Evolutionary conservation across 2,329 filamentous ascomycete species (phyloP).

Genomic region (Fusarium marasasianum): DNA sequence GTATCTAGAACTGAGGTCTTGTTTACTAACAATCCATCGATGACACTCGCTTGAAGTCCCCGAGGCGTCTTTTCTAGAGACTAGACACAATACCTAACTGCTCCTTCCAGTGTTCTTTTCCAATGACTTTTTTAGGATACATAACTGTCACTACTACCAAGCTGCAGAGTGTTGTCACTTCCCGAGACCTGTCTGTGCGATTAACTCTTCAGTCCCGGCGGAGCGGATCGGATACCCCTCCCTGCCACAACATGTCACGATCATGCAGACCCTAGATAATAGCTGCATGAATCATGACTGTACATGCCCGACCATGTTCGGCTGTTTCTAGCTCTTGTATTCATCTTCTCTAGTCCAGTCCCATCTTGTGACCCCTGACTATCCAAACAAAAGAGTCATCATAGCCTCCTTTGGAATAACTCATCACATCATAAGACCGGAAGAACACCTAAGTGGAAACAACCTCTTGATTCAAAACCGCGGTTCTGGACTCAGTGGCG

Average conservation of each 20-base stretch:
- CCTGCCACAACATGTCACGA: slow-evolving; percentile 13
- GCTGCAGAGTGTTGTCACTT: not conserved
- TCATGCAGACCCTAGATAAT: not conserved
- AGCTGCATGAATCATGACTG: slow-evolving; percentile 2
- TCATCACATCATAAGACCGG: slow-evolving; percentile 5
- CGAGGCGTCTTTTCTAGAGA: not conserved
- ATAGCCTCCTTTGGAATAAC: not conserved
- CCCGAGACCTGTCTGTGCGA: not conserved
- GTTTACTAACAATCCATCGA: not conserved
- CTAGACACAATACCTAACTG: not conserved
- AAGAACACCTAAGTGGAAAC: slow-evolving; percentile 10
- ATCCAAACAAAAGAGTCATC: not conserved
- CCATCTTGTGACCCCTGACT: not conserved
- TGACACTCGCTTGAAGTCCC: not conserved
- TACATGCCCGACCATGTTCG: slow-evolving; percentile 3
- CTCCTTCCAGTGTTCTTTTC: not conserved
- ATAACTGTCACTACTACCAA: not conserved
- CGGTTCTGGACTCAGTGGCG: slow-evolving; percentile 17
- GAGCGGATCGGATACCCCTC: slow-evolving; percentile 1
- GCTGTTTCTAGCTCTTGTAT: not conserved
- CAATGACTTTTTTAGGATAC: not conserved
- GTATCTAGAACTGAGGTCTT: not conserved
- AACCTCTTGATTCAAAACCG: not conserved
- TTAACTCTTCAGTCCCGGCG: not conserved
- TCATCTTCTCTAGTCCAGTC: not conserved